Evolutionary conservation across 331 rosid genomes (phyloP).

Genomic region (Rosa hybrid): DNA sequence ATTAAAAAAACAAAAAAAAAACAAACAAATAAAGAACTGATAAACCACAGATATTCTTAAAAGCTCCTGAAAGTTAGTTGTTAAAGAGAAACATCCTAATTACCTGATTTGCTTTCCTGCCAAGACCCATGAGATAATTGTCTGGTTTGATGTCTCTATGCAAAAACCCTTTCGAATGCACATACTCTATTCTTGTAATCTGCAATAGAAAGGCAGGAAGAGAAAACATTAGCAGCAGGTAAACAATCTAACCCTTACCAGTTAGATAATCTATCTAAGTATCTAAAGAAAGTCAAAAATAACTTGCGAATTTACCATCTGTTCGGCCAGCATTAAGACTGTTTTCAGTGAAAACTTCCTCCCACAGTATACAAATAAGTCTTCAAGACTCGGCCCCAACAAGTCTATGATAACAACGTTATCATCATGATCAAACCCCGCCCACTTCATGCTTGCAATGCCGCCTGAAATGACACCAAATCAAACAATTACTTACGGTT

Average conservation of each 20-base stretch:
- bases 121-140: conserved; percentile 98
- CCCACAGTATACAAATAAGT: conserved; percentile 61
- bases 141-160: conserved; percentile 98
- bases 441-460: conserved; percentile 62
- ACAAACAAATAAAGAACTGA: conserved; percentile 17
- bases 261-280: background rate
- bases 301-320: conserved; percentile 47
- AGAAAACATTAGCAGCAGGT: background rate
- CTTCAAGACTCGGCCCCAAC: conserved; percentile 71
- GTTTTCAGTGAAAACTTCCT: conserved; percentile 62
- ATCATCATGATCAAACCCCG: conserved; percentile 58
- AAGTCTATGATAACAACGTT: conserved; percentile 58
- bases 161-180: conserved; percentile 74
- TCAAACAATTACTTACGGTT: background rate
- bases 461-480: conserved; percentile 50
- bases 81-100: background rate
- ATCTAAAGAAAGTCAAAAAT: too few relatives aligned
- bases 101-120: conserved; percentile 98
- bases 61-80: conserved; percentile 21
- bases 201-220: conserved; percentile 18
- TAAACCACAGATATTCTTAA: conserved; percentile 1
- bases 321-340: conserved; percentile 72
- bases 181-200: conserved; percentile 61
- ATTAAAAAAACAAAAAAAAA: background rate
- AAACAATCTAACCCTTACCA: background rate